Evolutionary conservation across 139 green algal genomes (phyloP), one percentile per base, ranked within the genome.

Genomic region (Zygnema circumcarinatum): DNA sequence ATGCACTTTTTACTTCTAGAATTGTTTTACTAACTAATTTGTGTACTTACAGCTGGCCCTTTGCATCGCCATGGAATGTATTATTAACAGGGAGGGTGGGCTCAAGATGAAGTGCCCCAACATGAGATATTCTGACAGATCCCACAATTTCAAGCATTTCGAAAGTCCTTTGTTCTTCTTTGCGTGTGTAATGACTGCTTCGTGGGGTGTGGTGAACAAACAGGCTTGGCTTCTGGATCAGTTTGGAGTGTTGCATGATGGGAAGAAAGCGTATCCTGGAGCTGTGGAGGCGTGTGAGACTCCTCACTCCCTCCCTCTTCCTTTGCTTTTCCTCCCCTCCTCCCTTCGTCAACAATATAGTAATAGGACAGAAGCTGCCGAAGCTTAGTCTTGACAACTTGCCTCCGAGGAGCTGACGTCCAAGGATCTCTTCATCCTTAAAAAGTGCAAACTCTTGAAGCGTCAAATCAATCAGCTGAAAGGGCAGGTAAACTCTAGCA

Each of bases 201-300:
- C 7, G 7, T 62, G 47, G 47, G 7, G 47, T 25, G 7, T 62
- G 7, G 7, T 62, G 47, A 16, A 7, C 47, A 25, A 62, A 62
- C 47, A 62, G 47, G 47, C 47, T 32, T 84, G 35, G 78, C 84
- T 98, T 38, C 91, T 98, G 1, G 96, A 98, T 87, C 96, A 98
- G 84, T 98, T 97, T 92, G 95, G 95, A 21, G 95, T 98, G 21
- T 90, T 98, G 36, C 96, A 98, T 74, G 95, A 98, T 86, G 96
- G 96, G 1, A 73, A 76, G 40, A 88, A 85, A 25, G 69, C 87
- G 0, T 91, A 91, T 39, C 87, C 87, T 22, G 31, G 67, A 16
- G 83, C 82, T 0, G 38, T 91, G 20, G 83, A 88, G 32, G 81
- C 87, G n/a, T 29, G 82, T 88, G 38, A 88, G 82, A 7, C 16